Base-by-base conservation (phyloP, 139 green algal species). In the Closterium sp. region DNA sequence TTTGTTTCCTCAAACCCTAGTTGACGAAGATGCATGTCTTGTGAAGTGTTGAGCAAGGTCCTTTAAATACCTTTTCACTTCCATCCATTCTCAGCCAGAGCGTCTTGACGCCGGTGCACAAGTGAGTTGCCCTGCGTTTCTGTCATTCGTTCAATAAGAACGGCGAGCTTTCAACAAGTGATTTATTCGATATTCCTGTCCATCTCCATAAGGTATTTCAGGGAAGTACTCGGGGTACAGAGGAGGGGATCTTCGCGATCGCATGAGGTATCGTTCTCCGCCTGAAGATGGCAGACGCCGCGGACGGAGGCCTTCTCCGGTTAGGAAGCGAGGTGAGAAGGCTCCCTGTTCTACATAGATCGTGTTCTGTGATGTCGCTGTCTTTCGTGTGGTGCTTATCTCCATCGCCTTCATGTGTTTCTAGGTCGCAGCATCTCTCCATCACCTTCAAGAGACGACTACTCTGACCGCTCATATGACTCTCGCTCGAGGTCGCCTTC, bases 161-260 rank as follows among this genome's bases (percentile, higher is more conserved):
- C 86, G 8, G 31, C 64, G 28, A 89, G 33, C 33, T 10, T 87
- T 87, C 33, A 87, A 23, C 33, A 87, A 23, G 84, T 87, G 84
- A 12, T 87, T 34, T 34, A 38, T 10, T 87, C 84, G 84, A 87
- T 87, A 16, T 38, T 87, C 33, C 33, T 87, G 32, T 87, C 19
- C 33, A 34, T 87, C 32, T 38, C 5, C 33, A 34, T 87, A 19
- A 34, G 32, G 84, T 12, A 12, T 87, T 87, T 38, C 86, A 89
- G 86, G 64, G 10, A 89, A 55, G 31, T 89, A 89, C n/a, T 89
- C 86, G 28, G 86, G 86, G 35, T 33, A 89, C 64, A 38, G 86
- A 69, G 86, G 86, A 84, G 86, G 86, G 31, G 86, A 89, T 89
- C 86, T 89, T 33, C 86, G 86, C n/a, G 86, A 89, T 84, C 86